These are phyloP conservation scores for Lactarius quietus DNA, from an alignment of 768 basidiomycete genomes.

Conservation along the genomic window DNA sequence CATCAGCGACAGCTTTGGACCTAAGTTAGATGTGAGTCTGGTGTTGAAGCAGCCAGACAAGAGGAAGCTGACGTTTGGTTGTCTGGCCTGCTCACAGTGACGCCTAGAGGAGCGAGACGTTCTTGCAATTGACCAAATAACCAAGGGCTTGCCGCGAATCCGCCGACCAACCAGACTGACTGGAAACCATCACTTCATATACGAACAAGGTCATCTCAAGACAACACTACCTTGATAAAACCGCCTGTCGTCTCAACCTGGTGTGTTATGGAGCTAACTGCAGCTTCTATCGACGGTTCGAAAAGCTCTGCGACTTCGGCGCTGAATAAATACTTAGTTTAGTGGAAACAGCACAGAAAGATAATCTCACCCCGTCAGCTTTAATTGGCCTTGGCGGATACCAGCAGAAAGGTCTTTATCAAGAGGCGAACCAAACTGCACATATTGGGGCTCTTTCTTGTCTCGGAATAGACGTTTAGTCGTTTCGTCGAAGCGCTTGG, in stretches of 20 bases:
- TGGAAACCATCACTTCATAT: slow-evolving; percentile 28
- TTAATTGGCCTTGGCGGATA: slow-evolving; percentile 68
- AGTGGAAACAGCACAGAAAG: background rate
- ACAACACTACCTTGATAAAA: slow-evolving; percentile 51
- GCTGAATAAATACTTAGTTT: slow-evolving; percentile 26
- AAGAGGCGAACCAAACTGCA: slow-evolving; percentile 72
- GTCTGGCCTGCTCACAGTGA: slow-evolving; percentile 71
- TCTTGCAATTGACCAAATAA: slow-evolving; percentile 73
- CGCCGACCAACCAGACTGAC: slow-evolving; percentile 83
- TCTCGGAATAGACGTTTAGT: slow-evolving; percentile 78
- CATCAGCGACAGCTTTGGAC: slow-evolving; percentile 82
- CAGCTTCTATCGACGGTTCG: slow-evolving; percentile 75
- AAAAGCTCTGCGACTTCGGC: slow-evolving; percentile 65
- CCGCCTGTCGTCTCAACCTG: slow-evolving; percentile 70
- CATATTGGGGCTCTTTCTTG: slow-evolving; percentile 61
- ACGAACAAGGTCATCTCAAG: slow-evolving; percentile 3
- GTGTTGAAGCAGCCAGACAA: slow-evolving; percentile 1
- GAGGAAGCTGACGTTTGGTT: slow-evolving; percentile 60
- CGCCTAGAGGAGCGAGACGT: slow-evolving; percentile 49
- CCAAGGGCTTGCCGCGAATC: slow-evolving; percentile 82
- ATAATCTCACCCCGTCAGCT: slow-evolving; percentile 56
- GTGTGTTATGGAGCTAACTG: slow-evolving; percentile 60
- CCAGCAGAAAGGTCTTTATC: slow-evolving; percentile 70
- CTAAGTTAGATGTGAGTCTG: slow-evolving; percentile 36
- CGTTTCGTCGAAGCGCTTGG: slow-evolving; percentile 76